Evolutionary conservation across 2,329 filamentous ascomycete genomes (phyloP).

Genomic region (Talaromyces verruculosus): DNA sequence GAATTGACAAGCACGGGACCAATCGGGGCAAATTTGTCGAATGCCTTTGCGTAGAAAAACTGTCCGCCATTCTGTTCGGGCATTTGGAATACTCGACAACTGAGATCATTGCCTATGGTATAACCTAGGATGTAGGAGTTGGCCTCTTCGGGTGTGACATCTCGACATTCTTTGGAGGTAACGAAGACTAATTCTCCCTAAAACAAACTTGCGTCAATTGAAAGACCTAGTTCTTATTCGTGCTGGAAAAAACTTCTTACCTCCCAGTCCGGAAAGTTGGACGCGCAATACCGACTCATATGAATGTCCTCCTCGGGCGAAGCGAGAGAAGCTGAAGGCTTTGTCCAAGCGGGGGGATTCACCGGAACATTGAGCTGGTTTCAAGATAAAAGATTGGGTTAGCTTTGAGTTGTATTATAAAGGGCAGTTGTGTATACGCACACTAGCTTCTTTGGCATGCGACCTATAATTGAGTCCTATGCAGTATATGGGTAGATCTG

Average conservation of each 20-base stretch:
- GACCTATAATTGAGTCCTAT: constrained; percentile 14
- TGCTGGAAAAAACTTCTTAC: neutral
- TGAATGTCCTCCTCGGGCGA: constrained; percentile 13
- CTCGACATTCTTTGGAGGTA: constrained; percentile 16
- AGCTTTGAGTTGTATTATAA: neutral
- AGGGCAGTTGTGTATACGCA: neutral
- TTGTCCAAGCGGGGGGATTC: constrained; percentile 19
- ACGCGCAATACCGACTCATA: constrained; percentile 17
- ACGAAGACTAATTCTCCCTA: constrained; percentile 20
- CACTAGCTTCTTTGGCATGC: constrained; percentile 18
- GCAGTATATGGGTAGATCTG: constrained; percentile 16
- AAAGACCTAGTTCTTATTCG: neutral
- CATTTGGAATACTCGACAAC: constrained; percentile 34
- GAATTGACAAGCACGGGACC: constrained; percentile 40
- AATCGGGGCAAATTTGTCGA: constrained; percentile 41
- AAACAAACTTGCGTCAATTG: neutral
- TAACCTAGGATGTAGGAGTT: constrained; percentile 35
- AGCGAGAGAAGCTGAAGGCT: constrained; percentile 12
- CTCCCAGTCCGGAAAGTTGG: constrained; percentile 19
- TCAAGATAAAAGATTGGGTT: neutral
- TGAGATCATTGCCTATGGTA: constrained; percentile 37
- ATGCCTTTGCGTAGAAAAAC: constrained; percentile 44
- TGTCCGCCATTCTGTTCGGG: constrained; percentile 34
- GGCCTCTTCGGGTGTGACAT: constrained; percentile 24
- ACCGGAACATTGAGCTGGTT: constrained; percentile 17